Evolutionary conservation across 192 early-diverging fungal genomes (phyloP), one percentile per base, ranked within the genome.

Genomic region (Backusella westeae): DNA sequence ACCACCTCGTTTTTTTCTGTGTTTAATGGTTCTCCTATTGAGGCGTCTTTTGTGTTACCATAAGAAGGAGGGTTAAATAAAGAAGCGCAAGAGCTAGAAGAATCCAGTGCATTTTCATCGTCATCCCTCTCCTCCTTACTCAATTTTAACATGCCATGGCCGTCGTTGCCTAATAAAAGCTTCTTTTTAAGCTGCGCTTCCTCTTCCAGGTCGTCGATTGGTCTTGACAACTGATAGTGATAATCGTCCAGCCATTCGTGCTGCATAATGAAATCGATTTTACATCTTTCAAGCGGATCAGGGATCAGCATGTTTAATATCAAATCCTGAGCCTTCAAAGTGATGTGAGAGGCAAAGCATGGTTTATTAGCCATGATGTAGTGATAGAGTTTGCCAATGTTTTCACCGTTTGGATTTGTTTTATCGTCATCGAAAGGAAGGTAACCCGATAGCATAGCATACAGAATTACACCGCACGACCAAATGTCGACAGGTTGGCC

Each of bases 381-480:
- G 69, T 90, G 90, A 82, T 92, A 95, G 36, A 94, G 82, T 80
- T 90, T 88, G 73, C 87, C 92, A 79, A 93, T 92, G 77, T 96
- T 96, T 77, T 96, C 94, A 69, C 94, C 93, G 69, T 96, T 93
- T 29, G 93, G 93, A 67, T 96, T 96, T 7, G 86, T 85, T 35
- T 94, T 94, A 76, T 96, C 94, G 80, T 96, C 94, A 69, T 96
- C 94, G 77, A 94, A 96, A 6, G 94, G 94, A 66, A 96, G 87
- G 67, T 94, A 94, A 3, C 94, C 94, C 26, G 90, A 92, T 2
- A 96, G 87, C 94, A 96, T 96, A 2, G 94, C 94, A 72, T 94
- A 96, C 80, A 99, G 78, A 67, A 99, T 99, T 7, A 99, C 97
- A 66, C 97, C 97, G 80, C 96, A 98, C 46, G 92, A 94, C 97